Evolutionary conservation across 176 grass and related monocot genomes (phyloP).

Genomic region (Aegilops sharonensis): DNA sequence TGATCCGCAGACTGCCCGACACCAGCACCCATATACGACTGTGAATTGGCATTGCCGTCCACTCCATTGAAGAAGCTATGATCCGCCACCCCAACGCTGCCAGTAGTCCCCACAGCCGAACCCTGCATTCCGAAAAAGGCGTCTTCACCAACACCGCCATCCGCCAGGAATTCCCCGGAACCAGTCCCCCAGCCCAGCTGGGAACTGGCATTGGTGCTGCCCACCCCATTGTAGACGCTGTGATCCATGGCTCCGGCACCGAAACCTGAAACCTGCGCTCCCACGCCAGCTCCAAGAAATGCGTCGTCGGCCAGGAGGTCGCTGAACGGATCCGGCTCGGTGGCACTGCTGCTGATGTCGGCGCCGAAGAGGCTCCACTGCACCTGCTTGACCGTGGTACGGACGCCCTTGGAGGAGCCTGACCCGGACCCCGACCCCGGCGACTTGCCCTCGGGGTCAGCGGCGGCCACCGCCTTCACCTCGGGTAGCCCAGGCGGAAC

Average conservation of each 20-base stretch:
- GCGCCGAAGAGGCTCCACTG: slow-evolving; percentile 77
- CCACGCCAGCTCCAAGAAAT: not conserved
- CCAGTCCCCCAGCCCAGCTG: slow-evolving; percentile 2
- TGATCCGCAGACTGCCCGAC: not conserved
- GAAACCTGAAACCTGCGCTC: not conserved
- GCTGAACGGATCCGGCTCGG: slow-evolving; percentile 16
- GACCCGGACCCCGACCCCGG: not conserved
- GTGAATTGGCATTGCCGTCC: not conserved
- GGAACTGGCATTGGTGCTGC: not conserved
- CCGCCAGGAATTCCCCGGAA: not conserved
- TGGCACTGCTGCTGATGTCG: not conserved
- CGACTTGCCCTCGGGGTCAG: slow-evolving; percentile 16
- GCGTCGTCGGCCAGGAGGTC: slow-evolving; percentile 23
- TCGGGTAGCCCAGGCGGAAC: not conserved
- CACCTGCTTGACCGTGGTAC: slow-evolving; percentile 72
- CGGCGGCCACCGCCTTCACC: not conserved
- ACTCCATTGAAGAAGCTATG: slow-evolving; percentile 21
- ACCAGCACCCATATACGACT: not conserved
- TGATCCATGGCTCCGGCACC: not conserved
- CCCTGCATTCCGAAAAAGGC: slow-evolving; percentile 28
- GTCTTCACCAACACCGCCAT: slow-evolving; percentile 5
- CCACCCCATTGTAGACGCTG: slow-evolving; percentile 7
- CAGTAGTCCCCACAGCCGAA: not conserved
- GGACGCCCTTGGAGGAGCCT: not conserved
- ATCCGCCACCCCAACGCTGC: not conserved